These are phyloP conservation scores for Rhododendron griersonianum DNA, from an alignment of 148 eudicot species.

Conservation along the genomic window DNA sequence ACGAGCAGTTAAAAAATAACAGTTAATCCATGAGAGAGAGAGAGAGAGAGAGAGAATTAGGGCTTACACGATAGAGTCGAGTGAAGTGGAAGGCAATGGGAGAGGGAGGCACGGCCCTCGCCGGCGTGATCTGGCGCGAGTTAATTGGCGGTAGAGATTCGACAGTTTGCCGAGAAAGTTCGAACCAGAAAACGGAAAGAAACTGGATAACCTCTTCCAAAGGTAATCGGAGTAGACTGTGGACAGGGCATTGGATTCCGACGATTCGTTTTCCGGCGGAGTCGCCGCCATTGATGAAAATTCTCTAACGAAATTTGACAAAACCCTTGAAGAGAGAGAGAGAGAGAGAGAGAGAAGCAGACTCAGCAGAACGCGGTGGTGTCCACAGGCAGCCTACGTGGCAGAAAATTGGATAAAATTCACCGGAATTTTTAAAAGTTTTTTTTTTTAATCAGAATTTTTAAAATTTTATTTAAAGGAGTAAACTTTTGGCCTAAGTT, in stretches of 20 bases:
- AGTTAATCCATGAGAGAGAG: not conserved
- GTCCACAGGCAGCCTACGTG: not conserved
- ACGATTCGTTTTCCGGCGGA: constrained; percentile 8
- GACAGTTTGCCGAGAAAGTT: constrained; percentile 40
- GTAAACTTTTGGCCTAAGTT: too few species aligned
- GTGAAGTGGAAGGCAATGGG: constrained; percentile 59
- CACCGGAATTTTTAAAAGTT: not conserved
- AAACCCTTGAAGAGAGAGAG: not conserved
- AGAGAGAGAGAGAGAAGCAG: not conserved
- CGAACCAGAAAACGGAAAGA: constrained; percentile 23
- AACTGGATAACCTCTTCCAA: constrained; percentile 25
- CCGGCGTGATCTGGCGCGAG: constrained; percentile 44
- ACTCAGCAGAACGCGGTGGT: not conserved
- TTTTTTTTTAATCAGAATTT: too few species aligned
- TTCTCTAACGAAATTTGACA: not conserved
- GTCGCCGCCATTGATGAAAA: constrained; percentile 5
- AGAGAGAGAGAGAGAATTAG: not conserved
- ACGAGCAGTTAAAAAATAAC: not conserved
- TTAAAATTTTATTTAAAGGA: too few species aligned
- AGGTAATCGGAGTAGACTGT: constrained; percentile 43
- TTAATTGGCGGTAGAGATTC: constrained; percentile 31
- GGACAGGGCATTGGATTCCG: constrained; percentile 27
- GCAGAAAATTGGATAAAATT: not conserved
- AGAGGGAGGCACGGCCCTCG: constrained; percentile 66
- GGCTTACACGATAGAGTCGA: constrained; percentile 50